Base-by-base conservation (phyloP, 345 rosid species). In the Populus pruinosa region DNA sequence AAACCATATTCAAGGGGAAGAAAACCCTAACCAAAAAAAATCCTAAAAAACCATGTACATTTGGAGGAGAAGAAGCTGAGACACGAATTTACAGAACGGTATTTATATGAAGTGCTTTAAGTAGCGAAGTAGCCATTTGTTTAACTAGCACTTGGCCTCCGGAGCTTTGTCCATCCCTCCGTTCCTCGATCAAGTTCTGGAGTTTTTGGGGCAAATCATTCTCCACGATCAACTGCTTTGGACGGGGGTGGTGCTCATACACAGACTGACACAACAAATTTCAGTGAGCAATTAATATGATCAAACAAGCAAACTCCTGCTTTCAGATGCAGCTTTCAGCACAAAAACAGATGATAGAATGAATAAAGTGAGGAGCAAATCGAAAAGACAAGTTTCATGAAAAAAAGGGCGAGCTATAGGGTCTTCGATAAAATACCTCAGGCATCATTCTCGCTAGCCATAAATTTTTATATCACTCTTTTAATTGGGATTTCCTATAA, bases 61-160 rank as follows among this genome's bases (percentile, higher is more conserved):
- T 13, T 56, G 59, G 71, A 67, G 59, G 71, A 67, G 53, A 39
- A 67, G 64, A 44, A 79, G 38, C 29, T 44, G 36, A 14, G 68
- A 66, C 23, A n/a, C 38, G 74, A 65, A 84, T 81, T 90, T 89
- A 96, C 86, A 93, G 61, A 53, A 96, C 95, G 0, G 97, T 93
- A 86, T 93, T 96, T 74, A 96, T 92, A 79, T 93, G 97, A 64
- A 93, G 96, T 18, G 98, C 98, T 85, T 96, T 93, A 29, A 93
- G 99, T 29, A 96, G 89, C 1, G 98, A 96, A 13, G 97, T 96
- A 31, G 98, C 99, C 98, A 96, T 90, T 84, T 96, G 99, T 82
- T 96, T 96, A 39, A 96, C 99, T 76, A 96, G 76, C 23, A 92
- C 99, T 85, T 96, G 99, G 29, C 98, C 99, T 72, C 99, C 98